A percentile compares a stretch with the other conserved stretches of the same genome.
Conservation (phyloP, 176 grass and related monocot genomes). For the Dendrocalamus sinicus region DNA sequence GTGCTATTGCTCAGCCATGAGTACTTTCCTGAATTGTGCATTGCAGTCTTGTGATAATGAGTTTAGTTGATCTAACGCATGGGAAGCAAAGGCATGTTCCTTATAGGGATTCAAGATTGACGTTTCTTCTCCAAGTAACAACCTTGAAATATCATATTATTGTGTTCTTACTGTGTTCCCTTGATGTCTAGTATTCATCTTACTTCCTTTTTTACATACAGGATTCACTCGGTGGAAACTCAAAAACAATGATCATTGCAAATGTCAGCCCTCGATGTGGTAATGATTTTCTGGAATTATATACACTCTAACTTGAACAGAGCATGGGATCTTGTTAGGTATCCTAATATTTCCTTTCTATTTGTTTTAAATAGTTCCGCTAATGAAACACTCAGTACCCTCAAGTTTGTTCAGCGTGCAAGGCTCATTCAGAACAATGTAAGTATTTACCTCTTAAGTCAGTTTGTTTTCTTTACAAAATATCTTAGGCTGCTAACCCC, state of each 20-base stretch:
- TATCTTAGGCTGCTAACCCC: constrained; percentile 17
- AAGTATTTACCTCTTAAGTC: constrained; percentile 41
- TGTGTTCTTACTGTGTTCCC: constrained; percentile 21
- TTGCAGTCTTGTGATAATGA: constrained; percentile 92
- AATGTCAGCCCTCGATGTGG: constrained; percentile 92
- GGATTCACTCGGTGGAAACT: constrained; percentile 97
- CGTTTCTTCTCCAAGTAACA: too few relatives aligned
- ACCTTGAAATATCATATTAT: constrained; percentile 3
- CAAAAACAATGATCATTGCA: constrained; percentile 96
- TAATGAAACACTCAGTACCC: constrained; percentile 91
- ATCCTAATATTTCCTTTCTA: constrained; percentile 40
- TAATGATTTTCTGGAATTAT: constrained; percentile 41
- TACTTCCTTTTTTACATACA: constrained; percentile 22
- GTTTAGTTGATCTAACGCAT: constrained; percentile 67
- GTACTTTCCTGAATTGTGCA: constrained; percentile 35
- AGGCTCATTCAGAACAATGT: constrained; percentile 99
- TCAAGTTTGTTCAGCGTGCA: constrained; percentile 97
- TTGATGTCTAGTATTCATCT: constrained; percentile 20
- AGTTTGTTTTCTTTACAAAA: neutral
- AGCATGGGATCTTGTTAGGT: constrained; percentile 29
- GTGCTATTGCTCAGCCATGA: neutral
- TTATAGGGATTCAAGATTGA: too few relatives aligned
- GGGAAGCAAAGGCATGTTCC: too few relatives aligned
- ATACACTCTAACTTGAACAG: neutral
- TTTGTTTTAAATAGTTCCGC: constrained; percentile 51